Base-by-base conservation (phyloP, 1,284 basidiomycete species). In the Ceratobasidium sp. region DNA sequence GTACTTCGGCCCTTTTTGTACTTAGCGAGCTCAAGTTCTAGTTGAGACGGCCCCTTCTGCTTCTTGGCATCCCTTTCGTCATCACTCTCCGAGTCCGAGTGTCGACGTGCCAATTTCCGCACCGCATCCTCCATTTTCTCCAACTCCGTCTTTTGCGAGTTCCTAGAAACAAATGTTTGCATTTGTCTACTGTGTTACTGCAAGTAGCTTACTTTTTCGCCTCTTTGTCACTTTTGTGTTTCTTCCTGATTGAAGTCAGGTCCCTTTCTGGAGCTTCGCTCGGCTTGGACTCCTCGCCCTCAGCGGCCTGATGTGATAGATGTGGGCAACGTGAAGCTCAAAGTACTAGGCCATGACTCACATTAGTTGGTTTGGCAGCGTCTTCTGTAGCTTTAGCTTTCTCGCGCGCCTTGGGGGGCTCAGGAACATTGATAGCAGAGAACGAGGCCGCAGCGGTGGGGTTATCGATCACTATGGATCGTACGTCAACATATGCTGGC, bases 91-190 rank as follows among this genome's bases (percentile, higher is more conserved):
- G 77, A 77, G 28, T 81, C 83, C 11, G 82, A 84, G 9, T 85
- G 84, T 63, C 84, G 85, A 72, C 86, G 86, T 26, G 86, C 85
- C 9, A 96, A 85, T 76, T 88, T 91, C 30, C 92, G 89, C 72
- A 98, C 91, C 67, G 95, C 92, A 2, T 89, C 90, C 80, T 98
- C 93, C 87, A 98, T 93, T 76, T 88, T 89, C 77, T 89, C 91
- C 72, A 98, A 96, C 80, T 96, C 92, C 5, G 88, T 85, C 78
- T 89, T 87, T 30, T 91, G 89, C 9, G 87, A 82, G 41, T 86
- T 85, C 59, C 92, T 94, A 76, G 49, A 66, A 41, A 2, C 43
- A n/a, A 44, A 30, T 30, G 62, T 32, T 41, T 23, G 43, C 62
- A 26, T 35, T 38, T 70, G 41, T 4, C 1, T 18, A 3, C 64